These are phyloP conservation scores for Vitis hybrid DNA, from an alignment of 177 flowering plant genomes.

Conservation along the genomic window DNA sequence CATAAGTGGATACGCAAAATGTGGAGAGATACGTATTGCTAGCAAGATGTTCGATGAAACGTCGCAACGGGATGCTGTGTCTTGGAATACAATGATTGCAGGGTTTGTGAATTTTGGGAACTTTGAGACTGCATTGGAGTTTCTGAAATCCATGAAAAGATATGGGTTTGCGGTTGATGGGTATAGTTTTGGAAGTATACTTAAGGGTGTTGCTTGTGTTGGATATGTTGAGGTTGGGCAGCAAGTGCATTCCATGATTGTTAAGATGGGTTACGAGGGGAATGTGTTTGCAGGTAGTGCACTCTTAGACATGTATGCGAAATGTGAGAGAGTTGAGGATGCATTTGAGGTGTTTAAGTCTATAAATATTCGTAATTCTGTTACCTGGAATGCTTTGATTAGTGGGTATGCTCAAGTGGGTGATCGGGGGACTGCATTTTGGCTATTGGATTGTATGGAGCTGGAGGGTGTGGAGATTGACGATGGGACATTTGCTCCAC, in stretches of 20 bases:
- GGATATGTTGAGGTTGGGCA: slow-evolving; percentile 39
- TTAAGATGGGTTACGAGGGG: slow-evolving; percentile 47
- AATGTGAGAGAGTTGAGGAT: slow-evolving; percentile 59
- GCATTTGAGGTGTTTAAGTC: slow-evolving; percentile 51
- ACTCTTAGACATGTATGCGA: slow-evolving; percentile 79
- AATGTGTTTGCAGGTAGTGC: slow-evolving; percentile 71
- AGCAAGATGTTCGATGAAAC: slow-evolving; percentile 66
- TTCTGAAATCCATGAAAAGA: slow-evolving; percentile 50
- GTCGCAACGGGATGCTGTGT: slow-evolving; percentile 59
- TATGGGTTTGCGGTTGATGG: slow-evolving; percentile 47
- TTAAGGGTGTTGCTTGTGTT: slow-evolving; percentile 54
- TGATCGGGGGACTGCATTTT: slow-evolving; percentile 42
- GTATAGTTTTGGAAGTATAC: slow-evolving; percentile 66
- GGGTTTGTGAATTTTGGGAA: slow-evolving; percentile 53
- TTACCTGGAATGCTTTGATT: slow-evolving; percentile 82
- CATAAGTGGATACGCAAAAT: slow-evolving; percentile 41
- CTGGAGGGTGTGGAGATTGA: slow-evolving; percentile 43
- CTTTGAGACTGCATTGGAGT: slow-evolving; percentile 38
- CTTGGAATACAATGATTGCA: slow-evolving; percentile 81
- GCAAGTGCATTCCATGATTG: slow-evolving; percentile 55
- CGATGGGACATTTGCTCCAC: slow-evolving; percentile 78
- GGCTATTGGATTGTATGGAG: slow-evolving; percentile 56
- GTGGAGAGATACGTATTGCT: slow-evolving; percentile 38
- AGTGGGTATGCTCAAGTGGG: slow-evolving; percentile 51
- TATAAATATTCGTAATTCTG: slow-evolving; percentile 50